These are phyloP conservation scores for Colletotrichum tabaci DNA, from an alignment of 2,329 filamentous ascomycete genomes.

Conservation along the genomic window DNA sequence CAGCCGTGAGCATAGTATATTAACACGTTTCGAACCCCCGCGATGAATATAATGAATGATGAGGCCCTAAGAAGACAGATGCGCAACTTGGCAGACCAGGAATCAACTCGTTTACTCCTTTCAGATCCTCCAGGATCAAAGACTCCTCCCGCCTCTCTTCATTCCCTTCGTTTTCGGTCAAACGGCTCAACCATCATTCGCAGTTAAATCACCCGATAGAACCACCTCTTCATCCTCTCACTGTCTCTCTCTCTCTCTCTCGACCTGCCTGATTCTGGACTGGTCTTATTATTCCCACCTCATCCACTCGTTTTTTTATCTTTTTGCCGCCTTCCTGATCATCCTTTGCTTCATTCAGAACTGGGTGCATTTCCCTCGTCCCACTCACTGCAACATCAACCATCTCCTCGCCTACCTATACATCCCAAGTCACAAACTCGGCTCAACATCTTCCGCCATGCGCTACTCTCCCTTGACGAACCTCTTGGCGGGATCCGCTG, in stretches of 20 bases:
- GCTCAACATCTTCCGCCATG: slow-evolving; percentile 29
- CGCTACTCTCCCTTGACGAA: slow-evolving; percentile 23
- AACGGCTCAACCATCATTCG: neutral
- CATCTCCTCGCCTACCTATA: too few species aligned
- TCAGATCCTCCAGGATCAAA: neutral
- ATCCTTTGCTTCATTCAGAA: slow-evolving; percentile 4
- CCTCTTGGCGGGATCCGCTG: slow-evolving; percentile 31
- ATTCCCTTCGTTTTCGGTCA: slow-evolving; percentile 23
- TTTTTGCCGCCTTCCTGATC: neutral
- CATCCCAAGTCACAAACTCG: neutral
- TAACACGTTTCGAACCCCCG: slow-evolving; percentile 25
- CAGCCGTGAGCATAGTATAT: slow-evolving; percentile 15
- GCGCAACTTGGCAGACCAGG: slow-evolving; percentile 23
- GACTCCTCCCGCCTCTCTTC: neutral
- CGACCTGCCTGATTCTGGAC: slow-evolving; percentile 20
- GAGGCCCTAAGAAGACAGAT: neutral
- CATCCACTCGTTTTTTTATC: slow-evolving; percentile 11
- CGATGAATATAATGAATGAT: neutral
- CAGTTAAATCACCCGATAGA: slow-evolving; percentile 11
- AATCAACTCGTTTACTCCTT: slow-evolving; percentile 12
- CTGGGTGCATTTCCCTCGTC: slow-evolving; percentile 11
- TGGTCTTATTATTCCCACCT: neutral
- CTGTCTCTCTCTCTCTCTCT: neutral
- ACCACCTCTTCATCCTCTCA: neutral
- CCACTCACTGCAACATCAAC: neutral